A percentile compares a stretch with the other conserved stretches of the same genome.
Conservation (phyloP, 2,329 filamentous ascomycete species). For the Tympanopsis confertula region DNA sequence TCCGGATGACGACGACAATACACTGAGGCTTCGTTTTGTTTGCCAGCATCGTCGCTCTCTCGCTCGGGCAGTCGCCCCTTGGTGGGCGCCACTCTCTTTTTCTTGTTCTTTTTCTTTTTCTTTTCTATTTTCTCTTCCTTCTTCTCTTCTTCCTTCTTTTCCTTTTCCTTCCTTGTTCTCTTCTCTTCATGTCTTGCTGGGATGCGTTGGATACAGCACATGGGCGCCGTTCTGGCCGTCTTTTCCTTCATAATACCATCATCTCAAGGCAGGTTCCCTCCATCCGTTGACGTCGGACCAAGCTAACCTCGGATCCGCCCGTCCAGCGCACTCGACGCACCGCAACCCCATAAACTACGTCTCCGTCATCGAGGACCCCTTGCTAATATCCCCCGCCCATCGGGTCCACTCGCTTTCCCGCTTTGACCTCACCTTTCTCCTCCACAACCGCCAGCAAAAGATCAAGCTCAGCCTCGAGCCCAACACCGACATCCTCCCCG, state of each 20-base stretch:
- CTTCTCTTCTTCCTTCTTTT: conserved; percentile 10
- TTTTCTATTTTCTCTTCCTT: conserved; percentile 4
- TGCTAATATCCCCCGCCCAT: conserved; percentile 68
- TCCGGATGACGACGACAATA: neutral
- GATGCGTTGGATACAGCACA: too few species aligned
- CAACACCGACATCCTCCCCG: conserved; percentile 77
- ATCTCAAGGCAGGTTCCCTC: too few species aligned
- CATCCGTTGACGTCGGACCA: too few species aligned
- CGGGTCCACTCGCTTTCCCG: conserved; percentile 68
- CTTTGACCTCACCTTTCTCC: conserved; percentile 74
- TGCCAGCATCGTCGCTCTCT: conserved; percentile 1
- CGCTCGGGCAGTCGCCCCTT: neutral
- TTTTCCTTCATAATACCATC: too few species aligned
- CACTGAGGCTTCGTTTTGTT: neutral
- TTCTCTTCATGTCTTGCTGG: too few species aligned
- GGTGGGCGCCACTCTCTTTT: conserved; percentile 3
- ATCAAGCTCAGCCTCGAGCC: conserved; percentile 75
- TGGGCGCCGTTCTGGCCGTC: too few species aligned
- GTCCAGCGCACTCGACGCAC: conserved; percentile 60
- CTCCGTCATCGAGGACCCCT: conserved; percentile 60
- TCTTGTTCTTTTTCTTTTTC: conserved; percentile 7
- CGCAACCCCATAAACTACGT: conserved; percentile 70
- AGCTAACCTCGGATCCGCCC: too few species aligned
- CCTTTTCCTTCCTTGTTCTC: conserved; percentile 13
- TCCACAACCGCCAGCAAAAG: conserved; percentile 55